Evolutionary conservation across 306 rosid species (phyloP), one percentile per base, ranked within the genome.

Genomic region (Citrullus amarus): DNA sequence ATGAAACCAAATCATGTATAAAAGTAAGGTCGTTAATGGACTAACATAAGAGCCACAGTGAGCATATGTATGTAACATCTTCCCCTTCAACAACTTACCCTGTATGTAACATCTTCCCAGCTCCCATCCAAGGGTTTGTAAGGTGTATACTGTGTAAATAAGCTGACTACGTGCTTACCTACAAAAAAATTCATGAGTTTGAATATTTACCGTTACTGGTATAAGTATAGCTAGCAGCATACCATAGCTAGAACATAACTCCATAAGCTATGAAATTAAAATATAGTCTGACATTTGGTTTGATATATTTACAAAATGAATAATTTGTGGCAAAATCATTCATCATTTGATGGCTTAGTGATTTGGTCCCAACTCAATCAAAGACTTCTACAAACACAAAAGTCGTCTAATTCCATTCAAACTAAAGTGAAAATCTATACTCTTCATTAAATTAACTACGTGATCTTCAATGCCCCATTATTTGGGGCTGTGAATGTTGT

Each of bases 131-230:
- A 28, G 18, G 93, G 96, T 58, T 85, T 88, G 81, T 95, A 92
- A 39, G 98, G 97, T 36, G 97, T 94, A 80, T 94, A 94, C 78
- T 94, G 98, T 81, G 88, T 86, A 80, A 92, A 95, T 68, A 95
- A 83, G 91, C 91, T 95, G 86, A 92, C 82, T 60, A 95, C 97
- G 81, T 95, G 98, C 91, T 88, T 89, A 68, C 97, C 98, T 95
- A 70, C 41, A 66, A 81, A 65, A 59, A 74, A 20, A 48, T n/a
- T 6, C 28, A 60, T 20, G 14, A 67, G 66, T 56, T 71, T 36
- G 11, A 58, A 58, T 53, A 59, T 36, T 34, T 7, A 65, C 48
- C 8, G 9, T 12, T 16, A 65, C 8, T 9, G 6, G 8, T 6
- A 65, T 68, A 68, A n/a, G 8, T 6, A 65, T 68, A 68, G 10